Percentiles rank a stretch among this genome's conserved stretches.
These are phyloP conservation scores for Porodaedalea pini DNA, from an alignment of 1,284 basidiomycete species.

Conservation along the genomic window DNA sequence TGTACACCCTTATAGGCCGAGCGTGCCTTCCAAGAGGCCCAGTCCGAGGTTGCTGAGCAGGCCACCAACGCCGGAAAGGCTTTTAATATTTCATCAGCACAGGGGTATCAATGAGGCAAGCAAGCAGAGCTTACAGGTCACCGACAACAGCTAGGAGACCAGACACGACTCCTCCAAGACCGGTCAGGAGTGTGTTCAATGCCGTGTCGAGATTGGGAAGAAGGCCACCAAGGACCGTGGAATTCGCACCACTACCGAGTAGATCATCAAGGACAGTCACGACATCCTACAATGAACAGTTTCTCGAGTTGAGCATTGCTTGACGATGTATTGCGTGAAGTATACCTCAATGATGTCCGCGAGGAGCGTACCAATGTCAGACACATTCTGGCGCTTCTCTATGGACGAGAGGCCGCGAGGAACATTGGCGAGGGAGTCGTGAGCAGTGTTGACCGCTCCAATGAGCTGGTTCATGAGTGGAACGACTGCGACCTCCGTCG, in stretches of 20 bases:
- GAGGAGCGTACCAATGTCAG: slow-evolving; percentile 29
- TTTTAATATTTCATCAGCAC: slow-evolving; percentile 11
- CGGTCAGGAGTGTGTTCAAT: slow-evolving; percentile 19
- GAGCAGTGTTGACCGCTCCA: slow-evolving; percentile 27
- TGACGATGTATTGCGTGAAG: neutral
- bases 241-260: neutral
- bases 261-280: slow-evolving; percentile 6
- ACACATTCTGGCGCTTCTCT: slow-evolving; percentile 26
- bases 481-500: slow-evolving; percentile 26
- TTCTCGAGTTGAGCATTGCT: neutral
- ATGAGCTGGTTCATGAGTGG: slow-evolving; percentile 31
- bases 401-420: slow-evolving; percentile 15
- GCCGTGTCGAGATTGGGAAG: slow-evolving; percentile 21
- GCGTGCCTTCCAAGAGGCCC: slow-evolving; percentile 27
- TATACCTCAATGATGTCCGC: slow-evolving; percentile 26
- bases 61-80: slow-evolving; percentile 26
- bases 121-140: slow-evolving; percentile 26
- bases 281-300: slow-evolving; percentile 10
- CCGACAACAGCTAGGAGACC: slow-evolving; percentile 21
- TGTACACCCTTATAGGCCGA: slow-evolving; percentile 24
- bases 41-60: slow-evolving; percentile 26
- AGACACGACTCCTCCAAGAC: slow-evolving; percentile 19
- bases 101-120: neutral
- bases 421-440: slow-evolving; percentile 25
- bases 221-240: slow-evolving; percentile 18